Evolutionary conservation across 352 stramenopile genomes (phyloP), one percentile per base, ranked within the genome.

Genomic region (Pythium sukuiense): DNA sequence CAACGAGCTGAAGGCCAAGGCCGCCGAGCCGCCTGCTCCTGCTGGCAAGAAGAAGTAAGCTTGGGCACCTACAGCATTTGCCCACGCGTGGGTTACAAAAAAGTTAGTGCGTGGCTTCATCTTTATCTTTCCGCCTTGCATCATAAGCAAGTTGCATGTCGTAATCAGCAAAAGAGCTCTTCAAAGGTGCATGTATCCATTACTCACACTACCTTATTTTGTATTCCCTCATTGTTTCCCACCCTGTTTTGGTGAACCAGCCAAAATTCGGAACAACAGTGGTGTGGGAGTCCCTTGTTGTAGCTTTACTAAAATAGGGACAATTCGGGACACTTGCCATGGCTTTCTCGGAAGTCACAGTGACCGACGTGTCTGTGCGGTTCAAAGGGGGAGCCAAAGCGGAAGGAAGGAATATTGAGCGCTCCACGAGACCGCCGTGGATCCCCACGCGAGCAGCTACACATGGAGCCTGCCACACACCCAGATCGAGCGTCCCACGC

Each of bases 1-100:
- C 24, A 65, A 76, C 12, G 68, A 85, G 67, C 73, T 83, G 67
- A 83, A 83, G 60, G 80, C 80, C 71, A 72, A 80, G 30, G 70
- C 72, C 1, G 74, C 74, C 6, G 76, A 80, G 62, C 63, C 73
- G 20, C 74, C 80, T 26, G 81, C 75, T 61, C 74, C 66, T 9
- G 45, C 71, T 14, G 74, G 77, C 68, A 83, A 87, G 69, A 78
- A 81, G 63, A 78, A 83, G 67, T 78, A 66, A 24, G 20, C 20
- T 24, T 24, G 20, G 46, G 11, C 13, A 20, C 7, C 9, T 52
- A 29, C 45, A 52, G 5, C 16, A 48, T 48, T 24, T 16, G 37
- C 14, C 16, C 37, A 13, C 14, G 11, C 37, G 37, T 43, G 37
- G 37, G 37, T 24, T 43, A 43, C 37, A 52, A 12, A n/a, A 52